Percentiles rank a stretch among this genome's conserved stretches.
Evolutionary conservation across 768 basidiomycete species (phyloP).

Genomic region (Nevesoporus exiguus): DNA sequence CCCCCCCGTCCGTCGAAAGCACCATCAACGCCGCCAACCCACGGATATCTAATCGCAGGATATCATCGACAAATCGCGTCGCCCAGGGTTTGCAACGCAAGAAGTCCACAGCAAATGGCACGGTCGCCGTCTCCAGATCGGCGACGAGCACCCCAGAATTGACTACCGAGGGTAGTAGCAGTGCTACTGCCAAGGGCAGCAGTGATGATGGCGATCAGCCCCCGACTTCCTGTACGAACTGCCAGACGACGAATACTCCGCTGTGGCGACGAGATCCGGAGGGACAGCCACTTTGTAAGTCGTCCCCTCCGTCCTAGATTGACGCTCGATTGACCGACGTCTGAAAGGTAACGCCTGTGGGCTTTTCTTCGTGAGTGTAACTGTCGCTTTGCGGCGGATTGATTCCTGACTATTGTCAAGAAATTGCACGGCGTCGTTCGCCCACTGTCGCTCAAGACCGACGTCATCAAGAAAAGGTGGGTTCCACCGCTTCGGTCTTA

Average conservation of each 20-base stretch:
- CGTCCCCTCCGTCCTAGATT: conserved; percentile 2
- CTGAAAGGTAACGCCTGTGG: conserved; percentile 82
- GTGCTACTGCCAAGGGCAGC: conserved; percentile 35
- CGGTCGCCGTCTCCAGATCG: conserved; percentile 40
- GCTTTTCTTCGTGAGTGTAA: conserved; percentile 78
- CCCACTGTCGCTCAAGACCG: conserved; percentile 92
- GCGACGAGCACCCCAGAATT: conserved; percentile 70
- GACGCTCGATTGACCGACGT: conserved; percentile 13
- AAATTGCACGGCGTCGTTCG: conserved; percentile 96
- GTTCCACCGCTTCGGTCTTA: conserved; percentile 8
- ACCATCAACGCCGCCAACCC: conserved; percentile 27
- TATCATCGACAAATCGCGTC: conserved; percentile 61
- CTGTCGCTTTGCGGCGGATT: background rate
- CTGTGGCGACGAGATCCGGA: conserved; percentile 92
- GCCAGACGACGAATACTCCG: conserved; percentile 93
- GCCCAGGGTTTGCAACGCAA: conserved; percentile 55
- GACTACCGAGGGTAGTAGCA: conserved; percentile 31
- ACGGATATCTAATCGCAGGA: conserved; percentile 49
- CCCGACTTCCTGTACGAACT: conserved; percentile 90
- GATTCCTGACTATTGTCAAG: conserved; percentile 38
- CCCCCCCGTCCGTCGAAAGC: conserved; percentile 66
- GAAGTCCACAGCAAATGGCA: conserved; percentile 36
- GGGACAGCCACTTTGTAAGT: conserved; percentile 85
- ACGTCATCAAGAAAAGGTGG: conserved; percentile 95
- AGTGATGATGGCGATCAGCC: conserved; percentile 66